Evolutionary conservation across 768 basidiomycete genomes (phyloP), one percentile per base, ranked within the genome.

Genomic region (Pleurotus djamor): DNA sequence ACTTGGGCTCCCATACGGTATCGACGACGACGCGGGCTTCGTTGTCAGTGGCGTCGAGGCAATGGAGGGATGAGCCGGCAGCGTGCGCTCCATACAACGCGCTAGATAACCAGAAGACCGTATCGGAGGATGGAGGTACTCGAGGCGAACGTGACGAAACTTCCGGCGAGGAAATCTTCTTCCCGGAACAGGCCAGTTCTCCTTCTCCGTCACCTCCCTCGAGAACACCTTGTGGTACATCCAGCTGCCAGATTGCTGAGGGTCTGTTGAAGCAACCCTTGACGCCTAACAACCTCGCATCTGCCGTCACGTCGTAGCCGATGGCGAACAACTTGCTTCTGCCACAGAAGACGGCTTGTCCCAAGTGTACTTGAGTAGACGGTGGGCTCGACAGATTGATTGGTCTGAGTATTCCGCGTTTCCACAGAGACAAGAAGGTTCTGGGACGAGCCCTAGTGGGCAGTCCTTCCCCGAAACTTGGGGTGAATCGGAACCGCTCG

Each of bases 401-500:
- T 33, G 49, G 10, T 32, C 34, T 17, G 8, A 62, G 49, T 10
- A 38, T 51, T 32, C 33, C 45, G 4, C 67, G 55, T 10, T 72
- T 63, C 81, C 85, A 87, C 8, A 72, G 72, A 51, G 86, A 76
- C 10, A 89, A 52, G 65, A 85, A 91, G 5, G 84, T 68, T 0
- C 73, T 72, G 1, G 89, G 85, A 4, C 74, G 70, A 59, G 77
- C 80, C 66, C 80, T 84, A 4, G 79, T 80, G 4, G 68, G 67
- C n/a, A 87, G 66, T 4, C 79, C 78, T 69, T 92, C 89, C 0
- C 89, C 90, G 60, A 88, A 83, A 48, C 80, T 75, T 4, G 88
- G 87, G 0, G 65, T 72, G 67, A 80, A 91, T 28, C 76, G 71
- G 61, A 84, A 89, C 57, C 81, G 72, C 61, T 76, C 72, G 0